These are phyloP conservation scores for Tetradesmus obliquus DNA, from an alignment of 139 green algal species.

Conservation along the genomic window DNA sequence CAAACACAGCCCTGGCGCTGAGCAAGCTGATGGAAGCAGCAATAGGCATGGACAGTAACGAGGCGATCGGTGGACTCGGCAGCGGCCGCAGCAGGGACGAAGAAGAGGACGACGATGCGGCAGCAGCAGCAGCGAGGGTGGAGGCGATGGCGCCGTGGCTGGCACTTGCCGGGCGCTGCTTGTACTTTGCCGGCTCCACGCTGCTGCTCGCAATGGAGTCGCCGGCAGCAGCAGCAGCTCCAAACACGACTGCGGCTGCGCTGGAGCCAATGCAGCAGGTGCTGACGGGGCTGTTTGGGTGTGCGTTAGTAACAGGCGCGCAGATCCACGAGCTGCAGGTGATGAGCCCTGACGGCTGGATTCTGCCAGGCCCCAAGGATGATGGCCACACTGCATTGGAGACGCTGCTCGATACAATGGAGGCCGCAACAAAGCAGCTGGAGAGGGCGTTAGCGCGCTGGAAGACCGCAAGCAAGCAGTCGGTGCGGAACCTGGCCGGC, in stretches of 20 bases:
- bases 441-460: neutral
- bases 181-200: neutral
- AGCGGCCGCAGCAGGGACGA: neutral
- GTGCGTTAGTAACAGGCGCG: neutral
- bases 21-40: neutral
- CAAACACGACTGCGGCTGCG: neutral
- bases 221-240: neutral
- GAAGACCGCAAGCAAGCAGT: neutral
- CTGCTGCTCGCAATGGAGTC: neutral
- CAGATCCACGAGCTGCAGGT: neutral
- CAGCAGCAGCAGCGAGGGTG: neutral
- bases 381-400: neutral
- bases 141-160: neutral
- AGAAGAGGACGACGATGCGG: neutral
- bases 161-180: neutral
- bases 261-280: neutral
- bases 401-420: neutral
- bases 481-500: neutral
- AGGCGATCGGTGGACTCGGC: neutral
- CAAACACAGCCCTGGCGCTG: neutral
- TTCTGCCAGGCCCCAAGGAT: neutral
- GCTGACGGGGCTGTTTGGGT: neutral
- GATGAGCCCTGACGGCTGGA: neutral
- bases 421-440: neutral
- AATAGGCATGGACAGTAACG: neutral